Conservation (phyloP, 192 early-diverging fungal genomes). For the Gigaspora rosea region DNA sequence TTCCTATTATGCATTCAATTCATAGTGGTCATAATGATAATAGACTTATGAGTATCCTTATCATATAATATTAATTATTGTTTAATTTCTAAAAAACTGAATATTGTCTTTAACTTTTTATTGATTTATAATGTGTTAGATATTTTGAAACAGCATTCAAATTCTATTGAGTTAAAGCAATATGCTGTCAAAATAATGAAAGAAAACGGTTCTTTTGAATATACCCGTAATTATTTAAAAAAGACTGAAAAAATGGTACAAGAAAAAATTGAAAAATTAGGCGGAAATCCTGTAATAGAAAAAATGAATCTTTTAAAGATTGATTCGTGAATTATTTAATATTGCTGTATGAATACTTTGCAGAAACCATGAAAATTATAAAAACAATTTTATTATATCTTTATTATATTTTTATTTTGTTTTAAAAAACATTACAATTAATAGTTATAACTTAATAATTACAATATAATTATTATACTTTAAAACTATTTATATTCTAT, state of each 20-base stretch:
- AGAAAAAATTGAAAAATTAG: constrained; percentile 67
- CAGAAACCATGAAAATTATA: no score
- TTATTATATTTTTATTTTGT: no score
- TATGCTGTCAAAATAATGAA: constrained; percentile 73
- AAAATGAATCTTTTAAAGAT: no score
- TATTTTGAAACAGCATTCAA: constrained; percentile 88
- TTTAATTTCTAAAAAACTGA: neutral
- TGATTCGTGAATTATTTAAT: no score
- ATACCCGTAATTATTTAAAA: constrained; percentile 65
- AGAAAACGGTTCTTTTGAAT: constrained; percentile 77
- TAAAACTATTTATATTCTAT: no score
- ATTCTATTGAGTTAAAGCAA: constrained; percentile 41
- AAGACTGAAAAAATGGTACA: constrained; percentile 64
- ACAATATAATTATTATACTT: no score
- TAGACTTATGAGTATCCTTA: constrained; percentile 69
- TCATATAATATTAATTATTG: neutral
- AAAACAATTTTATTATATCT: no score
- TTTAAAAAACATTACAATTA: no score
- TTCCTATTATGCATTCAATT: constrained; percentile 90
- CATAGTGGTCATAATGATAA: constrained; percentile 56
- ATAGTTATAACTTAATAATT: no score
- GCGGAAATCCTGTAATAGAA: constrained; percentile 77
- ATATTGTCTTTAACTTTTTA: neutral
- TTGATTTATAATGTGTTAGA: constrained; percentile 30
- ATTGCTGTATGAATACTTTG: no score